Conservation (phyloP, 78 protist species). For the Planoprotostelium fungivorum region DNA sequence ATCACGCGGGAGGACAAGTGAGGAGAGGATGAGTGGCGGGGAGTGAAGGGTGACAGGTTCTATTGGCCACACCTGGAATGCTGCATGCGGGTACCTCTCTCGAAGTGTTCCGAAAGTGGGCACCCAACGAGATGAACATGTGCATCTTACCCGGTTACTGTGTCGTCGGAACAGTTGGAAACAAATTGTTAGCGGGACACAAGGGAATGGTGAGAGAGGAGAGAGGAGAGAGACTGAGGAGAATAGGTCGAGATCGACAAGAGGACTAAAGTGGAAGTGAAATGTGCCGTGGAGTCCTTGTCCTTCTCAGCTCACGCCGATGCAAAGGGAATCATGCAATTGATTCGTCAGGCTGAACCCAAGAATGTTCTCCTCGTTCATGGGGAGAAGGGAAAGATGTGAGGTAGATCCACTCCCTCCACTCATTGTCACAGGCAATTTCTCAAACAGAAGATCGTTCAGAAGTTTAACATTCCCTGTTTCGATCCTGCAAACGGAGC, state of each 20-base stretch:
- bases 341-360: conserved; percentile 82
- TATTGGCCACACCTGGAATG: conserved; percentile 98
- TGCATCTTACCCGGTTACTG: conserved; percentile 94
- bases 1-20: conserved; percentile 38
- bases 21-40: neutral
- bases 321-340: conserved; percentile 88
- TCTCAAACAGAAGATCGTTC: conserved; percentile 59
- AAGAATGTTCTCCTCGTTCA: conserved; percentile 90
- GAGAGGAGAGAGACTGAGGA: neutral
- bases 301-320: conserved; percentile 97
- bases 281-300: conserved; percentile 52
- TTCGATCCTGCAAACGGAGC: conserved; percentile 84
- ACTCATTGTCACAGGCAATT: conserved; percentile 32
- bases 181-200: conserved; percentile 19
- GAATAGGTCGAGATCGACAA: conserved; percentile 67
- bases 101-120: conserved; percentile 82
- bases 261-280: conserved; percentile 40
- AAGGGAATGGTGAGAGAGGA: neutral
- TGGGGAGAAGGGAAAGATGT: conserved; percentile 93
- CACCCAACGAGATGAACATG: conserved; percentile 76
- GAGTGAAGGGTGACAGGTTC: conserved; percentile 71
- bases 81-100: conserved; percentile 87
- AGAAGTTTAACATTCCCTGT: conserved; percentile 74
- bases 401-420: neutral
- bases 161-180: conserved; percentile 94